A percentile compares a stretch with the other conserved stretches of the same genome.
phyloP scores from a whole-genome alignment of 176 grass and related monocot species.

The Carex pumila region DNA sequence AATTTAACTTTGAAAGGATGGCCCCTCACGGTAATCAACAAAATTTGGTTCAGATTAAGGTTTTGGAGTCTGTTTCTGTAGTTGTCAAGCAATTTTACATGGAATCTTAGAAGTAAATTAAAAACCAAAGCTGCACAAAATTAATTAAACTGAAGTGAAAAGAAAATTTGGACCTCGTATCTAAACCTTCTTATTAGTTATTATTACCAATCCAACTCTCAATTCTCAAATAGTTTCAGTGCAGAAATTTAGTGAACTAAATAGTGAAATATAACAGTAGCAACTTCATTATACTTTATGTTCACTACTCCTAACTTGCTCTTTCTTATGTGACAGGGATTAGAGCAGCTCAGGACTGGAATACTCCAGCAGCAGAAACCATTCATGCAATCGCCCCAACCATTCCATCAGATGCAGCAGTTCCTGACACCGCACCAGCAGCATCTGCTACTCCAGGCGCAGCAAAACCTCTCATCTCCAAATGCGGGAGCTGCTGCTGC shows the following conservation, averaged over 20 bases:
- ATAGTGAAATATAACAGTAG: not conserved
- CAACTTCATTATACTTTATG: not conserved
- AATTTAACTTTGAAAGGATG: constrained; percentile 99
- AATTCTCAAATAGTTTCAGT: not conserved
- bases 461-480: constrained; percentile 52
- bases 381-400: constrained; percentile 58
- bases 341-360: constrained; percentile 75
- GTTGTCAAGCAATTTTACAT: not conserved
- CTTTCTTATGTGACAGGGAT: constrained; percentile 36
- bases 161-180: not conserved
- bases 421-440: constrained; percentile 75
- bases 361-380: constrained; percentile 66
- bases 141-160: not conserved
- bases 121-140: not conserved
- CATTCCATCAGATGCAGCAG: constrained; percentile 74
- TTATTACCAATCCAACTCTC: not conserved
- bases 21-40: constrained; percentile 81
- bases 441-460: constrained; percentile 68
- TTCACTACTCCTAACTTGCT: not conserved
- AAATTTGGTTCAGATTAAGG: not conserved
- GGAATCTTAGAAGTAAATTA: not conserved
- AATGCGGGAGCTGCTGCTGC: not conserved
- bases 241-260: not conserved
- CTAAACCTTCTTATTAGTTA: not conserved
- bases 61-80: not conserved